A percentile compares a stretch with the other conserved stretches of the same genome.
Evolutionary conservation across 495 filamentous ascomycete genomes (phyloP).

Genomic region (Hypoxylon perforatum): DNA sequence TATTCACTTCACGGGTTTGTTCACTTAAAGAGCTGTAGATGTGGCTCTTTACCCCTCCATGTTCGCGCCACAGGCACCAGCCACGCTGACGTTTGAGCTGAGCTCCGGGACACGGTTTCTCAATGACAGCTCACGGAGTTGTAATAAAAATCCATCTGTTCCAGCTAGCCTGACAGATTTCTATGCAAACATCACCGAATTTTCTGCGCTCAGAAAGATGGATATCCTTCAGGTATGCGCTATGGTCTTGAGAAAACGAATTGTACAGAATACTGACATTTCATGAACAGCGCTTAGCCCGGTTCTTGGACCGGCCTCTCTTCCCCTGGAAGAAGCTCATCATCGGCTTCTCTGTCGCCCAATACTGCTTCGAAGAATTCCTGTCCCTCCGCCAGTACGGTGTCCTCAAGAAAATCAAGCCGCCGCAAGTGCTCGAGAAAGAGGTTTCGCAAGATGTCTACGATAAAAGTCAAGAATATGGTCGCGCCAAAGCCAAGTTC

Average conservation of each 20-base stretch:
- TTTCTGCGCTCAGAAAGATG: conserved; percentile 28
- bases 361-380: conserved; percentile 87
- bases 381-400: conserved; percentile 88
- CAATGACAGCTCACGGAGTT: conserved; percentile 14
- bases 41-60: conserved; percentile 19
- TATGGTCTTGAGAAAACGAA: not conserved
- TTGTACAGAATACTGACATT: conserved; percentile 5
- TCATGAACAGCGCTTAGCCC: conserved; percentile 77
- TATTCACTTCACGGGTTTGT: no score
- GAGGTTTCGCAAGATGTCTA: conserved; percentile 91
- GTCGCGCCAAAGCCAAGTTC: conserved; percentile 93
- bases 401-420: conserved; percentile 79
- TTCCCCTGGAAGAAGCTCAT: conserved; percentile 99
- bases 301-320: conserved; percentile 85
- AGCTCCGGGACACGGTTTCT: conserved; percentile 41
- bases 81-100: conserved; percentile 34
- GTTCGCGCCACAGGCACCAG: conserved; percentile 21
- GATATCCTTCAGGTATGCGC: conserved; percentile 60
- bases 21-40: not conserved
- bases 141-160: conserved; percentile 4
- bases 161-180: conserved; percentile 21
- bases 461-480: conserved; percentile 97
- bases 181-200: conserved; percentile 31
- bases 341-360: conserved; percentile 88
- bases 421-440: conserved; percentile 83